Evolutionary conservation across 768 basidiomycete species (phyloP).

Genomic region (Lactarius pseudohatsudake): DNA sequence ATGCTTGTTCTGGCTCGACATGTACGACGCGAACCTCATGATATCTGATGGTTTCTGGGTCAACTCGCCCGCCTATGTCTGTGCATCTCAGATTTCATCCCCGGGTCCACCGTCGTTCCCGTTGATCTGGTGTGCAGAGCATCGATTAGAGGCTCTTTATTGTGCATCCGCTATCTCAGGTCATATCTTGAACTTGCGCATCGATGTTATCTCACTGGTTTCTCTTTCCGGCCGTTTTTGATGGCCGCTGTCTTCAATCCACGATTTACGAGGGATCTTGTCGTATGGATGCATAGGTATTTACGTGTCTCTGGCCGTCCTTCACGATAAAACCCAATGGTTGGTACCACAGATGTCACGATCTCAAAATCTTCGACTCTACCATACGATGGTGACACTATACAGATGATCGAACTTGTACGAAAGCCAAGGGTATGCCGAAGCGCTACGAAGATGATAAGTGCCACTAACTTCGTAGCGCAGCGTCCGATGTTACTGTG

Average conservation of each 20-base stretch:
- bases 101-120: no score
- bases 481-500: background rate
- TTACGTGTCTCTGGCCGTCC: background rate
- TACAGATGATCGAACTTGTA: conserved; percentile 1
- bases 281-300: conserved; percentile 43
- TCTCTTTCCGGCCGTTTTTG: background rate
- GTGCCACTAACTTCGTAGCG: background rate
- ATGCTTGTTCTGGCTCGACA: conserved; percentile 31
- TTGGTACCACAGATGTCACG: background rate
- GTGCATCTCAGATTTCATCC: background rate
- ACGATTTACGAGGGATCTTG: conserved; percentile 36
- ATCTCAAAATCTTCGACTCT: background rate
- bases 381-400: background rate
- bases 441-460: no score
- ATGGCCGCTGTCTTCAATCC: conserved; percentile 2
- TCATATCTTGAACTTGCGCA: background rate
- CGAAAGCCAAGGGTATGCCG: background rate
- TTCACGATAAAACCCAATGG: background rate
- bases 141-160: conserved; percentile 28
- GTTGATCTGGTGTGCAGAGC: conserved; percentile 17
- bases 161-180: conserved; percentile 19
- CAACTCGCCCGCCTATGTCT: background rate
- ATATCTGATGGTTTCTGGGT: conserved; percentile 26
- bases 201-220: conserved; percentile 20
- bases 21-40: conserved; percentile 39